Evolutionary conservation across 225 moss, liverwort and hornwort species (phyloP).

Genomic region (Climacium dendroides): DNA sequence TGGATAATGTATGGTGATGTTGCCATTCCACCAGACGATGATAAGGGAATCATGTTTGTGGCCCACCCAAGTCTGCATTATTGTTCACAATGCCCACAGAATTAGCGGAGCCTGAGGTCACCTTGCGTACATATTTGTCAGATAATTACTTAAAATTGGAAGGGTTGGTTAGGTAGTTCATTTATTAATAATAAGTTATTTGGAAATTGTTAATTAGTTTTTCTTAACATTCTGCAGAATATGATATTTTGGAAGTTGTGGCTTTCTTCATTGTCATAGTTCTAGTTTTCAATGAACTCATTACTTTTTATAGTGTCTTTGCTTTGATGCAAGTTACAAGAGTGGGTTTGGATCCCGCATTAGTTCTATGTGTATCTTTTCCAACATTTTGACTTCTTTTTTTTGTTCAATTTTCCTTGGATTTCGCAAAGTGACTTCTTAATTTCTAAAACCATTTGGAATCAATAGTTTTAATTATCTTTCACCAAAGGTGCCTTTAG

Average conservation of each 20-base stretch:
- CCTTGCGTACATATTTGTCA: not conserved
- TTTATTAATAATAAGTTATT: not conserved
- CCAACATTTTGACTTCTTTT: no score
- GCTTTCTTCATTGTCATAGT: no score
- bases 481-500: no score
- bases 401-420: no score
- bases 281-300: not conserved
- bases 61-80: not conserved
- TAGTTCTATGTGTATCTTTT: no score
- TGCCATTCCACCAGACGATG: not conserved
- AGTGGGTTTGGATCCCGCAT: no score
- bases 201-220: not conserved
- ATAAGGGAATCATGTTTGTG: not conserved
- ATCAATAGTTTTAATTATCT: no score
- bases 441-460: no score
- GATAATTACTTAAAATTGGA: not conserved
- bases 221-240: not conserved
- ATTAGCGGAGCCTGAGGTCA: not conserved
- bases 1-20: not conserved
- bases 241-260: no score
- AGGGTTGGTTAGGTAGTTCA: not conserved
- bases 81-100: not conserved
- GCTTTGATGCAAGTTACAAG: not conserved
- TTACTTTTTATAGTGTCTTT: not conserved
- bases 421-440: no score